Base-by-base conservation (phyloP, 2,329 filamentous ascomycete species). In the Calonectria hongkongensis region DNA sequence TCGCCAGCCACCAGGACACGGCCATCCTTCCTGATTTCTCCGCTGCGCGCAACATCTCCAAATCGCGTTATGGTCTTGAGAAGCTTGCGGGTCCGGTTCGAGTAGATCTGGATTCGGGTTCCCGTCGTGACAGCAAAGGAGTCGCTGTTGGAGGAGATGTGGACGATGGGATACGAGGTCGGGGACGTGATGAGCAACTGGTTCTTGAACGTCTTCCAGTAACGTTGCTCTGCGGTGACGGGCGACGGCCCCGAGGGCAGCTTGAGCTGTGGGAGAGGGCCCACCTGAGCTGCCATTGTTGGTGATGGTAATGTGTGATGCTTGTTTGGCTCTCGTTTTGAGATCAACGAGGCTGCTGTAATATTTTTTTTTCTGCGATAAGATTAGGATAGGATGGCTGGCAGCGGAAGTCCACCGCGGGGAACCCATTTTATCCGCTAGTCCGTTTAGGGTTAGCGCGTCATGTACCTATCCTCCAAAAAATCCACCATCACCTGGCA, bases 141-240 rank as follows among this genome's bases (percentile, higher is more conserved):
- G 82, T 95, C 93, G 83, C 89, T 90, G 79, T 86, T 87, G 85
- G 93, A 93, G 63, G 94, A 96, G 83, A 99, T 98, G 84, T 97
- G 93, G 41, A 95, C 98, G 80, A 99, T 92, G 56, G 95, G 94
- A 83, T 94, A 95, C 82, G 95, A 94, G 76, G 97, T 95, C 76
- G 96, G 95, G 75, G 96, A 98, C 56, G 97, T 94, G 74, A 98
- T 92, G 74, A 96, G 92, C 71, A 98, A 92, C 77, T 96, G 94
- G 78, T 96, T 97, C 86, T 95, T 95, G 88, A 99, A 99, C 15
- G 94, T 93, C 82, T 94, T 94, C 97, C 97, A 99, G 89, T 98
- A 98, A 77, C 93, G 91, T 86, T 98, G 96, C 87, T 99, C 97
- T 39, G 96, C 93, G 7, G 96, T 98, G 60, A 96, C 86, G 67